phyloP scores from a whole-genome alignment of 1,284 basidiomycete genomes.

The Melanopsichium pennsylvanicum region DNA sequence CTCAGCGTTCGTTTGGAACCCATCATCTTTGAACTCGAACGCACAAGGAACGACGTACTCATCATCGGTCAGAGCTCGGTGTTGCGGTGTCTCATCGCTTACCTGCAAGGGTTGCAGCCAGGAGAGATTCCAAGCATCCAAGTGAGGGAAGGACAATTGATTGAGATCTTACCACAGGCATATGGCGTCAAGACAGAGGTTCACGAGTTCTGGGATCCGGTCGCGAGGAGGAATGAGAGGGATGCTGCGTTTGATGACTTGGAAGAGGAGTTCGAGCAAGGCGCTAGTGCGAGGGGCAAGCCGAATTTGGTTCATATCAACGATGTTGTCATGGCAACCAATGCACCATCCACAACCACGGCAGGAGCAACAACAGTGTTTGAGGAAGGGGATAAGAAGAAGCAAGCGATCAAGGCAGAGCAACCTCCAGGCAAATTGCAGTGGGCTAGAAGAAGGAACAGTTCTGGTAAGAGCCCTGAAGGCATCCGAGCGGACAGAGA shows the following conservation, averaged over 20 bases:
- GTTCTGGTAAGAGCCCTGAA: slow-evolving; percentile 36
- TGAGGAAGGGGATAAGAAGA: not conserved
- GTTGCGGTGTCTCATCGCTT: slow-evolving; percentile 82
- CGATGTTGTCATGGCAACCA: slow-evolving; percentile 14
- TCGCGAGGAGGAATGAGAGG: slow-evolving; percentile 50
- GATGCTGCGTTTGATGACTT: slow-evolving; percentile 53
- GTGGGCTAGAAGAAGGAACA: slow-evolving; percentile 33
- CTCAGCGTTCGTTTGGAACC: slow-evolving; percentile 74
- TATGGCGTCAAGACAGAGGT: slow-evolving; percentile 62
- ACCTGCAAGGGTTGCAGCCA: slow-evolving; percentile 84
- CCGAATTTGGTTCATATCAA: slow-evolving; percentile 24
- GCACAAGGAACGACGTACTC: slow-evolving; percentile 76
- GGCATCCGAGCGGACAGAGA: slow-evolving; percentile 41
- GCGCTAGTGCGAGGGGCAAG: slow-evolving; percentile 6
- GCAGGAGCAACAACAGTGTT: slow-evolving; percentile 2
- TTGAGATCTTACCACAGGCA: slow-evolving; percentile 62
- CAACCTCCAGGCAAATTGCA: slow-evolving; percentile 12
- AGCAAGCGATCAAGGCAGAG: not conserved
- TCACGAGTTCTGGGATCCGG: slow-evolving; percentile 62
- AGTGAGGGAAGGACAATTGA: slow-evolving; percentile 69
- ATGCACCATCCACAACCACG: not conserved
- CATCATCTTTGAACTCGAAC: slow-evolving; percentile 82
- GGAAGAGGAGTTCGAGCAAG: slow-evolving; percentile 26
- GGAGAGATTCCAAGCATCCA: slow-evolving; percentile 96
- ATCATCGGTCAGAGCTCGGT: slow-evolving; percentile 85